These are phyloP conservation scores for Mycena galopus DNA, from an alignment of 768 basidiomycete species.

Conservation along the genomic window DNA sequence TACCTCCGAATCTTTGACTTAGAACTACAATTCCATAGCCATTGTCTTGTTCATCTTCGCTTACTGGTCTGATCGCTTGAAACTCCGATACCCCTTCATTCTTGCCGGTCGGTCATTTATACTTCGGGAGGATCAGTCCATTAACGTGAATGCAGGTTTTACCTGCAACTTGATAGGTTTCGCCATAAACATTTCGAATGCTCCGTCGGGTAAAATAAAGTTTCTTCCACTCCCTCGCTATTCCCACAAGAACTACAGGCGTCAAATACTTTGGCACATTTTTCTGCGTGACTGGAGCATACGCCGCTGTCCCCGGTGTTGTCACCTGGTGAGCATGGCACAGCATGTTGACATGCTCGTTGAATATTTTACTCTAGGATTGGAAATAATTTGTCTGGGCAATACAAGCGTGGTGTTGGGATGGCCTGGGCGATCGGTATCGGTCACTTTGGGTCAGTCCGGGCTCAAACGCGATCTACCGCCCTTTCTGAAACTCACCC, in stretches of 20 bases:
- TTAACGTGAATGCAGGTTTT: conserved; percentile 20
- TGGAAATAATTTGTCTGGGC: conserved; percentile 74
- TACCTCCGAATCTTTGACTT: neutral
- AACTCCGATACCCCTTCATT: conserved; percentile 71
- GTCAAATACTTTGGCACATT: conserved; percentile 83
- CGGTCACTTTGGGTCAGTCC: conserved; percentile 61
- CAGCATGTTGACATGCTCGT: neutral
- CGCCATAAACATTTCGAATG: conserved; percentile 71
- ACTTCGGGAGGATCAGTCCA: neutral
- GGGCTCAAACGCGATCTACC: neutral
- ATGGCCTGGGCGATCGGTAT: conserved; percentile 77
- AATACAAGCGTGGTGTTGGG: conserved; percentile 78
- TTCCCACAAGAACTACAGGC: conserved; percentile 41
- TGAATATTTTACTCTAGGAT: conserved; percentile 55
- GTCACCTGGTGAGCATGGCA: conserved; percentile 66
- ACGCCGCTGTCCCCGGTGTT: conserved; percentile 70
- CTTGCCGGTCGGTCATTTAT: conserved; percentile 60
- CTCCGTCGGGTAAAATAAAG: conserved; percentile 38
- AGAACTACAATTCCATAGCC: conserved; percentile 49
- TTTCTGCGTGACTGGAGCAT: conserved; percentile 75
- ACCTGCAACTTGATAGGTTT: conserved; percentile 62
- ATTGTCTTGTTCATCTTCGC: conserved; percentile 66
- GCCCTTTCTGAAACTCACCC: neutral
- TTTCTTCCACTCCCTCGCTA: neutral
- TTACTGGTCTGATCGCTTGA: conserved; percentile 68